These are phyloP conservation scores for Lecanosticta acicola DNA, from an alignment of 2,329 filamentous ascomycete species.

Conservation along the genomic window DNA sequence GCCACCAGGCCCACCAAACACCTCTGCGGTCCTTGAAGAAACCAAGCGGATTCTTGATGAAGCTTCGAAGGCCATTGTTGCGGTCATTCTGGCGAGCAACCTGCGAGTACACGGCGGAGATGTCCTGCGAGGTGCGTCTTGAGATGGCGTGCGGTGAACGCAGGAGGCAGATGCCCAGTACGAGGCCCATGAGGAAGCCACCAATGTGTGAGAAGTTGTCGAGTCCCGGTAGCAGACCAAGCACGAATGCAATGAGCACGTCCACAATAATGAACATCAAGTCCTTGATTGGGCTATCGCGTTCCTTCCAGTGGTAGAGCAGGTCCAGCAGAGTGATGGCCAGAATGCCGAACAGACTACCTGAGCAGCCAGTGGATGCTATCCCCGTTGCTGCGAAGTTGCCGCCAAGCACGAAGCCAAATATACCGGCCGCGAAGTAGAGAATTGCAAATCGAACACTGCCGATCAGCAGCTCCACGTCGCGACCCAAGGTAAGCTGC, in stretches of 20 bases:
- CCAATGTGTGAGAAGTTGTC: slow-evolving; percentile 98
- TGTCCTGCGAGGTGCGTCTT: slow-evolving; percentile 18
- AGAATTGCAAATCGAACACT: slow-evolving; percentile 82
- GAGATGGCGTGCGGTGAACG: slow-evolving; percentile 69
- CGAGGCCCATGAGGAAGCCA: slow-evolving; percentile 87
- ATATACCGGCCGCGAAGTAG: slow-evolving; percentile 87
- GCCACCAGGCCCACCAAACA: slow-evolving; percentile 97
- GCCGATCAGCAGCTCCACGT: slow-evolving; percentile 89
- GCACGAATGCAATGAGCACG: slow-evolving; percentile 80
- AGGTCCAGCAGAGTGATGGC: slow-evolving; percentile 84
- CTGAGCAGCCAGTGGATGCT: slow-evolving; percentile 79
- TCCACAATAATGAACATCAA: slow-evolving; percentile 83
- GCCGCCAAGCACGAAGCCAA: slow-evolving; percentile 89
- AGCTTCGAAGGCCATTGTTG: slow-evolving; percentile 35
- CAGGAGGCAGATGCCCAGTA: slow-evolving; percentile 77
- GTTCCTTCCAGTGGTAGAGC: slow-evolving; percentile 84
- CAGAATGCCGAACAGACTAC: slow-evolving; percentile 84
- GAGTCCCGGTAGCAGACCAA: slow-evolving; percentile 83
- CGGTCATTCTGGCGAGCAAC: slow-evolving; percentile 14
- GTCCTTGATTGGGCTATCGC: slow-evolving; percentile 70
- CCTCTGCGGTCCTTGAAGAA: slow-evolving; percentile 93
- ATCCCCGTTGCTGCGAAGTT: slow-evolving; percentile 83
- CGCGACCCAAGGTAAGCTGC: slow-evolving; percentile 80
- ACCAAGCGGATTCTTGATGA: slow-evolving; percentile 49
- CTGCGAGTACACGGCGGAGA: slow-evolving; percentile 18